phyloP scores from a whole-genome alignment of 768 basidiomycete genomes.

The Lanmaoa rubissima region DNA sequence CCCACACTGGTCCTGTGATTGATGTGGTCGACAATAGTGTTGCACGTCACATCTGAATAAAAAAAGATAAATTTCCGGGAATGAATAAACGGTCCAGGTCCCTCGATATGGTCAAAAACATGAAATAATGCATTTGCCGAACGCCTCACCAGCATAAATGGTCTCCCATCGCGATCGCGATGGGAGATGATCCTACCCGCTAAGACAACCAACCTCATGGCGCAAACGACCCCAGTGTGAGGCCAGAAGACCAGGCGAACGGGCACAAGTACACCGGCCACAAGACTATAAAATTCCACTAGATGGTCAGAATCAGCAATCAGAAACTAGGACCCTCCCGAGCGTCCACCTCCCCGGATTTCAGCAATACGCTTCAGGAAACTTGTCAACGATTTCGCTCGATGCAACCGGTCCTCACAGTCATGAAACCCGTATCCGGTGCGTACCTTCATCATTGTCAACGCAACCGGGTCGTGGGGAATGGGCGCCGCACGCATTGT shows the following conservation, averaged over 20 bases:
- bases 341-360: slow-evolving; percentile 5
- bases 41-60: slow-evolving; percentile 19
- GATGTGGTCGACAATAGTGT: slow-evolving; percentile 15
- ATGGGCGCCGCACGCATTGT: background rate
- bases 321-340: slow-evolving; percentile 10
- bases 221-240: slow-evolving; percentile 8
- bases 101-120: slow-evolving; percentile 29
- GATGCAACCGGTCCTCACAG: background rate
- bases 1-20: slow-evolving; percentile 2
- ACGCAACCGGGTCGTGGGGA: slow-evolving; percentile 20
- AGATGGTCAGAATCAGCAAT: slow-evolving; percentile 15
- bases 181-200: slow-evolving; percentile 18
- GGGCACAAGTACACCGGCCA: slow-evolving; percentile 16
- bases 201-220: slow-evolving; percentile 23
- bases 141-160: slow-evolving; percentile 23
- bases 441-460: slow-evolving; percentile 11
- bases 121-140: slow-evolving; percentile 24
- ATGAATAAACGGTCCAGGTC: slow-evolving; percentile 26
- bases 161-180: slow-evolving; percentile 28
- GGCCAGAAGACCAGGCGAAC: slow-evolving; percentile 10
- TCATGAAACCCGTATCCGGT: slow-evolving; percentile 8
- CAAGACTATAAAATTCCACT: slow-evolving; percentile 27
- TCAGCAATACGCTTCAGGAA: background rate
- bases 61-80: slow-evolving; percentile 21
- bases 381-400: background rate